Evolutionary conservation across 306 rosid genomes (phyloP), one percentile per base, ranked within the genome.

Genomic region (Ziziphus jujuba): DNA sequence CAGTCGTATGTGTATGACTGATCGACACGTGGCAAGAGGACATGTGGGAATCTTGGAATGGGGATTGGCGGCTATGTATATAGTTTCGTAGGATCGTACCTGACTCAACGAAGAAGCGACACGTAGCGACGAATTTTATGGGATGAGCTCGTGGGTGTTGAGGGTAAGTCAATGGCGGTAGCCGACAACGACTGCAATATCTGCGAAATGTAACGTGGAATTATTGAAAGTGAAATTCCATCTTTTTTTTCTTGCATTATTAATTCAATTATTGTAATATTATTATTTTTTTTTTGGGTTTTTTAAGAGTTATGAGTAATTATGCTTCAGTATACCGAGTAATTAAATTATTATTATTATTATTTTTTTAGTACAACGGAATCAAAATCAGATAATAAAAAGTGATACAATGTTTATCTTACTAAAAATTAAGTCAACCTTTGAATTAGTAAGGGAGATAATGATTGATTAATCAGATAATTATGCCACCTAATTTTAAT

Each of bases 111-210:
- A 8, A 2, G 13, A 16, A 16, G 17, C 4, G 82, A 87, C 90
- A 63, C 84, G 82, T 85, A 71, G 69, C 54, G 11, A 60, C 84
- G 49, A 10, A 0, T 47, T 5, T 35, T 36, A 21, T 49, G 87
- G 82, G 24, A 31, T 11, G 64, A 40, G 20, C 65, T 23, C 72
- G 83, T 75, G 86, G 86, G 6, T 20, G 55, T 58, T 48, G 88
- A 76, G 65, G 67, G 73, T 73, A 76, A 79, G 56, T 56, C 65
- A 57, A 59, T 13, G 2, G 77, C 9, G 56, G 57, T 60, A 49
- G 85, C 85, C 87, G 91, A 84, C 97, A 78, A 1, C 2, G 9
- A 38, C 53, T 2, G 34, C 7, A 56, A 14, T 40, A 15, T 50
- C 1, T 9, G 7, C 15, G 22, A 47, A 17, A 67, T 57, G 28